Evolutionary conservation across 441 rosid species (phyloP).

Genomic region (Populus trichocarpa): DNA sequence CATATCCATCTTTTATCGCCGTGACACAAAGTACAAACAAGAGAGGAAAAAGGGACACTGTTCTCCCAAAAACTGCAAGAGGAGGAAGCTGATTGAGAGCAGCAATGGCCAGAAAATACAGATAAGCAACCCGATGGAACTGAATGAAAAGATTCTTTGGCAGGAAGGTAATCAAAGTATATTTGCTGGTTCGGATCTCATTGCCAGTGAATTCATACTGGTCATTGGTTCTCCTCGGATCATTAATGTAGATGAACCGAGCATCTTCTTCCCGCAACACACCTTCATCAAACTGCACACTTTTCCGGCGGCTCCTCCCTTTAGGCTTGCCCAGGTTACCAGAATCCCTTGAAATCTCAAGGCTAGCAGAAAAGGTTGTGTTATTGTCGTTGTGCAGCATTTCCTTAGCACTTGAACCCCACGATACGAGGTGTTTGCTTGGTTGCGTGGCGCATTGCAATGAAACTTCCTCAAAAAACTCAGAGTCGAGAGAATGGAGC

Average conservation of each 20-base stretch:
- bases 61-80: conserved; percentile 80
- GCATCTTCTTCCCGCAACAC: conserved; percentile 39
- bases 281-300: conserved; percentile 43
- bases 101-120: conserved; percentile 75
- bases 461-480: conserved; percentile 30
- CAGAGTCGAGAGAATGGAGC: conserved; percentile 34
- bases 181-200: conserved; percentile 75
- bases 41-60: conserved; percentile 80
- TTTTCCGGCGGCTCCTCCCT: conserved; percentile 37
- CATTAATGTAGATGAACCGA: conserved; percentile 63
- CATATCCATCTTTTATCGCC: conserved; percentile 78
- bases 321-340: conserved; percentile 39
- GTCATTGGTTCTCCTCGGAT: conserved; percentile 68
- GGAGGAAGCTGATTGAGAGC: conserved; percentile 88
- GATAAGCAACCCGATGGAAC: conserved; percentile 79
- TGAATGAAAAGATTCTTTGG: conserved; percentile 82
- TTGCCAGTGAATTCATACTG: conserved; percentile 75
- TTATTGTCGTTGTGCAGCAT: conserved; percentile 26
- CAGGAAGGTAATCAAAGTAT: conserved; percentile 62
- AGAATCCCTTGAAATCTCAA: conserved; percentile 40
- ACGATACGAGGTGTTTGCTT: conserved; percentile 33
- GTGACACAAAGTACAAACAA: conserved; percentile 77
- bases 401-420: conserved; percentile 76
- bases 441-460: conserved; percentile 55
- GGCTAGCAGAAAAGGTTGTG: conserved; percentile 22